Evolutionary conservation across 2,329 filamentous ascomycete genomes (phyloP).

Genomic region (Parastagonospora nodorum): DNA sequence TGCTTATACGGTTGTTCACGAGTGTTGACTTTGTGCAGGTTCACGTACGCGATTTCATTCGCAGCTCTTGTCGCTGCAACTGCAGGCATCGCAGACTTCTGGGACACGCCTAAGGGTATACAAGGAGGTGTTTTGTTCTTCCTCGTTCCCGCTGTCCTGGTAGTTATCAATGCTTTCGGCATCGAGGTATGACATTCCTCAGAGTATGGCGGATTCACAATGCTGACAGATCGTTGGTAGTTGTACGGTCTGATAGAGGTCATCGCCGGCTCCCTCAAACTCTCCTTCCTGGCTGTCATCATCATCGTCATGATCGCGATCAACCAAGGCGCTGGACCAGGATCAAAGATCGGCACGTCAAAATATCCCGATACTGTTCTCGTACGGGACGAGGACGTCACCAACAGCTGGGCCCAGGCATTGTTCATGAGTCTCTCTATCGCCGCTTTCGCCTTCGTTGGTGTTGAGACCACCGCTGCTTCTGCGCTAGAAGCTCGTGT

Average conservation of each 20-base stretch:
- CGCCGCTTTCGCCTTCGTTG: slow-evolving; percentile 42
- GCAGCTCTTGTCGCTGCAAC: slow-evolving; percentile 7
- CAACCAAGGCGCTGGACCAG: slow-evolving; percentile 8
- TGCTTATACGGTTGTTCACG: background rate
- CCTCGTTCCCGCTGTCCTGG: slow-evolving; percentile 1
- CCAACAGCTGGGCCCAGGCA: slow-evolving; percentile 8
- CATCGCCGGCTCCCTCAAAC: slow-evolving; percentile 3
- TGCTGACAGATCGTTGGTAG: background rate
- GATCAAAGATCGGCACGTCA: slow-evolving; percentile 1
- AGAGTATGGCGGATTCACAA: background rate
- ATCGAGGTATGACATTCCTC: slow-evolving; percentile 2
- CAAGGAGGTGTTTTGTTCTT: slow-evolving; percentile 6
- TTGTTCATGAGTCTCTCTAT: slow-evolving; percentile 20
- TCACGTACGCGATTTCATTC: slow-evolving; percentile 7
- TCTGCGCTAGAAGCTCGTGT: slow-evolving; percentile 38
- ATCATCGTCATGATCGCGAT: slow-evolving; percentile 12
- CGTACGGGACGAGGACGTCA: slow-evolving; percentile 4
- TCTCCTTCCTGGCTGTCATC: slow-evolving; percentile 9
- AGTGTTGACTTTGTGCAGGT: background rate
- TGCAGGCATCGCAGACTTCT: slow-evolving; percentile 6
- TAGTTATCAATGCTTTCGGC: slow-evolving; percentile 7
- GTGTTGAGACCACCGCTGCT: slow-evolving; percentile 41
- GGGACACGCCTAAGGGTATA: slow-evolving; percentile 5
- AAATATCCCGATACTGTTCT: slow-evolving; percentile 2
- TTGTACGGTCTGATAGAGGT: slow-evolving; percentile 8